Evolutionary conservation across 306 rosid genomes (phyloP), one percentile per base, ranked within the genome.

Genomic region (Gillenia trifoliata): DNA sequence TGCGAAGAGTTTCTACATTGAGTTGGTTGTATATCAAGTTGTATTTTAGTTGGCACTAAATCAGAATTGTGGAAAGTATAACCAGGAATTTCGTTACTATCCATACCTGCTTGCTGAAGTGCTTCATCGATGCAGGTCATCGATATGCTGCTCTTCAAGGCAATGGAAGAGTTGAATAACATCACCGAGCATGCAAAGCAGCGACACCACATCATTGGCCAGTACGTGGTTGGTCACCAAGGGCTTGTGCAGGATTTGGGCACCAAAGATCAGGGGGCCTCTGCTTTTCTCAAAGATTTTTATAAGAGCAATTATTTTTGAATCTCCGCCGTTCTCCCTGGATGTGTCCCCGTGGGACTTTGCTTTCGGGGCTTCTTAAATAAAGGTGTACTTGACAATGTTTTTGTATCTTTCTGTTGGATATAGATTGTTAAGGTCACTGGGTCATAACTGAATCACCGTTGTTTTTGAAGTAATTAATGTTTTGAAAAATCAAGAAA

Each of bases 201-300:
- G 78, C 90, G 99, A 76, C 99, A 94, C 81, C 99, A 94, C 82
- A 83, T 92, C 56, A 74, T 94, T 74, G 99, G 99, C 55, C 99
- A 87, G 80, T 94, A 92, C 25, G 97, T 94, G 79, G 86, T 90
- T 1, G 91, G 91, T 73, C 81, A 56, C 2, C 79, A 85, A 17
- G 92, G 85, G 64, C 86, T 79, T 50, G 78, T 76, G 85, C 90
- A 83, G 76, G 99, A 94, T 67, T 68, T 56, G 84, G 85, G 79
- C 64, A n/a, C 81, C 7, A 90, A 92, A 86, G 90, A 91, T 78
- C 89, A 81, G 52, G 88, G 81, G 71, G 54, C 60, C 50, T 90
- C 97, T 45, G 34, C 79, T 69, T 94, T 92, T 75, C 92, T 94
- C 68, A 90, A 90, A 74, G 85, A 86, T 57, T 94, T 94, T 75